A percentile compares a stretch with the other conserved stretches of the same genome.
phyloP scores from a whole-genome alignment of 768 basidiomycete genomes.

The Ephemerocybe angulata region DNA sequence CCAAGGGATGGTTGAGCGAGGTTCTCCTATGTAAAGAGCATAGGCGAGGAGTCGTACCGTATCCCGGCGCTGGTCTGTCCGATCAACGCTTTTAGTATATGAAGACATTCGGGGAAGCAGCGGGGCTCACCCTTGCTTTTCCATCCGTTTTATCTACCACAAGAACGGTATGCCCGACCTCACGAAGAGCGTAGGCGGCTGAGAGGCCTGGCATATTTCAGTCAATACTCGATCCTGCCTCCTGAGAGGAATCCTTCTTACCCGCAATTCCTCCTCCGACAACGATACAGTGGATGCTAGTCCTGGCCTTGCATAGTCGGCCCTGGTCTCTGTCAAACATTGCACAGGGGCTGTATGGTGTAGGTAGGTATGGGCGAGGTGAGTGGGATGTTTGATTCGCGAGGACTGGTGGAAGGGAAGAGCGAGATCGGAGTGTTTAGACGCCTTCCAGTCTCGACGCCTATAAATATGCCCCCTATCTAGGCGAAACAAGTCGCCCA shows the following conservation, averaged over 20 bases:
- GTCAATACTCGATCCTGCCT: background rate
- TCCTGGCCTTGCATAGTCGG: constrained; percentile 21
- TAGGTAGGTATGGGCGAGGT: background rate
- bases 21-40: constrained; percentile 17
- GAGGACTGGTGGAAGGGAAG: too few species aligned
- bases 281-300: constrained; percentile 35
- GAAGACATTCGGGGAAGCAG: too few species aligned
- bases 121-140: constrained; percentile 34
- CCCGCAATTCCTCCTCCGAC: constrained; percentile 48
- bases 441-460: too few species aligned
- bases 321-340: constrained; percentile 32
- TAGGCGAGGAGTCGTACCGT: constrained; percentile 22
- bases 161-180: constrained; percentile 57
- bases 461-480: too few species aligned
- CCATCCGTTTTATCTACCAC: constrained; percentile 50
- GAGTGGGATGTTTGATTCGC: background rate
- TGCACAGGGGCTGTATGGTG: too few species aligned
- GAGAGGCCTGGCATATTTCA: constrained; percentile 40
- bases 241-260: background rate
- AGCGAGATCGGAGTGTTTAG: too few species aligned
- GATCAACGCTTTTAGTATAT: too few species aligned
- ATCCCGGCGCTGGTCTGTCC: constrained; percentile 25
- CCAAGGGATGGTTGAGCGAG: constrained; percentile 53
- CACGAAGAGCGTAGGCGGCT: constrained; percentile 49
- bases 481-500: background rate